These are phyloP conservation scores for Lentinula lateritia DNA, from an alignment of 768 basidiomycete genomes.

Conservation along the genomic window DNA sequence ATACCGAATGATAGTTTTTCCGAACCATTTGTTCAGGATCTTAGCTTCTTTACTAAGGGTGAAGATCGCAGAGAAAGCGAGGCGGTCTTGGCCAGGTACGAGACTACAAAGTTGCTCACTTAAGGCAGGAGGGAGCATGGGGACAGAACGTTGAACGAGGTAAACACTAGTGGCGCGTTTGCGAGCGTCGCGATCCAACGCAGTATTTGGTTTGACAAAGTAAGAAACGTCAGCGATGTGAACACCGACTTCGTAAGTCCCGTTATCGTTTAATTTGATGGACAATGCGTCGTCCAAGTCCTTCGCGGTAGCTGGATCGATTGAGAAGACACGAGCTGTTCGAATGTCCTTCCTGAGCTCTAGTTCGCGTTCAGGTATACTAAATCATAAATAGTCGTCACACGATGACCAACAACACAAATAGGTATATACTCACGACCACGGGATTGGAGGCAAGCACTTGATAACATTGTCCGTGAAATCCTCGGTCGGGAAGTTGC, in stretches of 20 bases:
- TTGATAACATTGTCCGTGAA: conserved; percentile 94
- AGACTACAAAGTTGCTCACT: conserved; percentile 93
- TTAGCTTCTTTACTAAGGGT: conserved; percentile 80
- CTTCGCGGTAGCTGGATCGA: conserved; percentile 85
- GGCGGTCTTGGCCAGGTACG: conserved; percentile 79
- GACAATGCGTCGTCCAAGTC: conserved; percentile 96
- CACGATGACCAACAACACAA: not conserved
- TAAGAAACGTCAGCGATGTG: conserved; percentile 95
- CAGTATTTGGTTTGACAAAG: conserved; percentile 92
- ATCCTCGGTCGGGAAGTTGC: conserved; percentile 97
- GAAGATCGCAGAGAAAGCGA: conserved; percentile 88
- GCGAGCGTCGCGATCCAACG: conserved; percentile 96
- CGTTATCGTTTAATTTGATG: conserved; percentile 83
- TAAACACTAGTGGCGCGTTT: conserved; percentile 97
- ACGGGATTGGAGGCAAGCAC: conserved; percentile 93
- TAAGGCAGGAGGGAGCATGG: conserved; percentile 94
- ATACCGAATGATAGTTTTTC: conserved; percentile 87
- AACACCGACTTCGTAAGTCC: conserved; percentile 89
- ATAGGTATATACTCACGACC: conserved; percentile 56
- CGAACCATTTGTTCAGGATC: conserved; percentile 87
- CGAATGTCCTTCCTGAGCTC: conserved; percentile 88
- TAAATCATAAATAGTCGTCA: conserved; percentile 21
- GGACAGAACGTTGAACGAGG: conserved; percentile 91
- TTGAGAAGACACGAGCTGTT: conserved; percentile 80
- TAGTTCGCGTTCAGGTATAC: conserved; percentile 85